Conservation (phyloP, 2,329 filamentous ascomycete species). For the Trichoderma asperellum region DNA sequence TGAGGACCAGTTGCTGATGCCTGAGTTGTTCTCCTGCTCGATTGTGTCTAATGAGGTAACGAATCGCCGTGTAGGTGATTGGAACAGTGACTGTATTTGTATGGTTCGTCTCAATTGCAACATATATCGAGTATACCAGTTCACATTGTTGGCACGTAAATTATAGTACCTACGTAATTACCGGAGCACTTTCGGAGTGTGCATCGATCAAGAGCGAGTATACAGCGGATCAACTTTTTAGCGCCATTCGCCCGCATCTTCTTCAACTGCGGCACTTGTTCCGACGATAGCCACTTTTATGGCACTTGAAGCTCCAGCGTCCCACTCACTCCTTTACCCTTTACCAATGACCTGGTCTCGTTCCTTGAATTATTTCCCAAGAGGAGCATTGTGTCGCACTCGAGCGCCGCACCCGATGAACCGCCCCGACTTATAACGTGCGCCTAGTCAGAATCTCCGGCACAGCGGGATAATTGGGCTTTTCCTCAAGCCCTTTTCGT, state of each 20-base stretch:
- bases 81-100: background rate
- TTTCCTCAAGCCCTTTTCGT: background rate
- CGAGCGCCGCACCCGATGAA: conserved; percentile 16
- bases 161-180: background rate
- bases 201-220: background rate
- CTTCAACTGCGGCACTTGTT: conserved; percentile 17
- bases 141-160: background rate
- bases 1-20: conserved; percentile 14
- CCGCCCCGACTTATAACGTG: background rate
- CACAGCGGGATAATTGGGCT: background rate
- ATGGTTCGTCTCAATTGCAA: background rate
- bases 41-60: background rate
- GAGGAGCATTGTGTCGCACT: background rate
- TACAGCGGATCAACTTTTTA: conserved; percentile 24
- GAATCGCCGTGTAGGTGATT: background rate
- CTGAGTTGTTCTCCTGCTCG: background rate
- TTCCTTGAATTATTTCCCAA: conserved; percentile 12
- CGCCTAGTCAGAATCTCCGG: background rate
- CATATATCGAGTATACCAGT: background rate
- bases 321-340: conserved; percentile 11
- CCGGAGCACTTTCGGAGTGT: background rate
- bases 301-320: background rate
- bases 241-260: background rate
- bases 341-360: conserved; percentile 9
- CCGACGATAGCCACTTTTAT: conserved; percentile 29